These are phyloP conservation scores for Thielaviopsis punctulata DNA, from an alignment of 2,329 filamentous ascomycete genomes.

Conservation along the genomic window DNA sequence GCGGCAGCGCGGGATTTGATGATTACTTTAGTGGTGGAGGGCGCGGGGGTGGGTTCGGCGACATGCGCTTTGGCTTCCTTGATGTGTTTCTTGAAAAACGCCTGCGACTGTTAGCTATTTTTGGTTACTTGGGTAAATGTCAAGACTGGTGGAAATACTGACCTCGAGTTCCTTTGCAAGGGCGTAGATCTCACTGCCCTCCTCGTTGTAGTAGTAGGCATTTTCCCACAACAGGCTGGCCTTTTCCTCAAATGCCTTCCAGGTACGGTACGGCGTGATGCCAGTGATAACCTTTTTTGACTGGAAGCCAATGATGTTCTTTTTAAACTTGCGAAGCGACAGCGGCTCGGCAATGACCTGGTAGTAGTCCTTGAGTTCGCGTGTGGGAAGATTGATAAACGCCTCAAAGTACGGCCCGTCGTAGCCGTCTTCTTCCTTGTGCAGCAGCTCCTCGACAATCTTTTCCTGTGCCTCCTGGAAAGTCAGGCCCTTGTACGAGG, in stretches of 20 bases:
- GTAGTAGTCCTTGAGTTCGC: conserved; percentile 71
- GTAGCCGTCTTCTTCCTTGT: conserved; percentile 48
- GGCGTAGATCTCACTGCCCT: conserved; percentile 68
- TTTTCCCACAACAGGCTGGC: conserved; percentile 74
- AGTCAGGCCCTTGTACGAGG: conserved; percentile 51
- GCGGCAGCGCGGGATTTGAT: conserved; percentile 9
- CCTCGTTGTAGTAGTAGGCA: conserved; percentile 78
- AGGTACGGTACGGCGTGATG: conserved; percentile 56
- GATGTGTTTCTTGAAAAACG: conserved; percentile 50
- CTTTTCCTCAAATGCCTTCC: conserved; percentile 67
- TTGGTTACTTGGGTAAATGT: not conserved
- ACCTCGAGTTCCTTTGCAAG: conserved; percentile 69
- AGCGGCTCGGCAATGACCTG: conserved; percentile 65
- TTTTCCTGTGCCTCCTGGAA: conserved; percentile 82
- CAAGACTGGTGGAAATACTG: conserved; percentile 12
- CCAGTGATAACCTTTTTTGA: conserved; percentile 48
- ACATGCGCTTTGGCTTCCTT: conserved; percentile 56
- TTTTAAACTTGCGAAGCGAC: conserved; percentile 61
- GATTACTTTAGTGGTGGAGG: conserved; percentile 25
- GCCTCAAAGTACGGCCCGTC: conserved; percentile 54
- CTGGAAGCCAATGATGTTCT: conserved; percentile 56
- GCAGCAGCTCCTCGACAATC: conserved; percentile 58
- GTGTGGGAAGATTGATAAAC: conserved; percentile 62
- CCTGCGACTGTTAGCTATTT: conserved; percentile 25
- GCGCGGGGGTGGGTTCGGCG: conserved; percentile 41